Conservation (phyloP, 257 asterid species). For the Przewalskia tangutica region DNA sequence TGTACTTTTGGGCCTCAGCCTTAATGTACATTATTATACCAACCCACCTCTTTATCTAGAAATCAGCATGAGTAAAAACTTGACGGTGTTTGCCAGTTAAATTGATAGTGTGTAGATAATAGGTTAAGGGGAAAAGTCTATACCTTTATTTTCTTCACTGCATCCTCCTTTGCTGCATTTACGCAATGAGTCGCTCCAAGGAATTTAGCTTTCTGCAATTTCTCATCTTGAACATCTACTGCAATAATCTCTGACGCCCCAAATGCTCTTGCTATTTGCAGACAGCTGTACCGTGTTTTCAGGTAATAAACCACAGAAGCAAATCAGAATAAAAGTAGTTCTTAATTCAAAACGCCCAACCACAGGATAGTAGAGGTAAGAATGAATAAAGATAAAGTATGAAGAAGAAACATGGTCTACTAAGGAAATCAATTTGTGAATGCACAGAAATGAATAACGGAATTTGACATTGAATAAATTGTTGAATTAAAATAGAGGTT, state of each 20-base stretch:
- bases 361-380: background rate
- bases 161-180: conserved; percentile 70
- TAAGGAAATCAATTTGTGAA: background rate
- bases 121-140: background rate
- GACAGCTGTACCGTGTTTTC: conserved; percentile 55
- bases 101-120: background rate
- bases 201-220: conserved; percentile 67
- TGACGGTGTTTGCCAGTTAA: background rate
- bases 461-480: background rate
- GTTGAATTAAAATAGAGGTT: background rate
- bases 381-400: background rate
- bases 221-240: conserved; percentile 91
- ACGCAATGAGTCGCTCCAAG: conserved; percentile 86
- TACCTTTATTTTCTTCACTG: conserved; percentile 61
- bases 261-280: conserved; percentile 96
- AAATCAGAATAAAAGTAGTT: background rate
- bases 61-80: background rate
- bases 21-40: background rate
- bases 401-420: background rate
- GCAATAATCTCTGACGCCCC: conserved; percentile 97
- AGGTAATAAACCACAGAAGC: conserved; percentile 19
- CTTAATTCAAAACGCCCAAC: background rate
- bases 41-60: background rate
- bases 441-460: background rate
- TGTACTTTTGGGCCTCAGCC: background rate